Conservation (phyloP, 192 early-diverging fungal species). For the Lunasporangiospora selenospora region DNA sequence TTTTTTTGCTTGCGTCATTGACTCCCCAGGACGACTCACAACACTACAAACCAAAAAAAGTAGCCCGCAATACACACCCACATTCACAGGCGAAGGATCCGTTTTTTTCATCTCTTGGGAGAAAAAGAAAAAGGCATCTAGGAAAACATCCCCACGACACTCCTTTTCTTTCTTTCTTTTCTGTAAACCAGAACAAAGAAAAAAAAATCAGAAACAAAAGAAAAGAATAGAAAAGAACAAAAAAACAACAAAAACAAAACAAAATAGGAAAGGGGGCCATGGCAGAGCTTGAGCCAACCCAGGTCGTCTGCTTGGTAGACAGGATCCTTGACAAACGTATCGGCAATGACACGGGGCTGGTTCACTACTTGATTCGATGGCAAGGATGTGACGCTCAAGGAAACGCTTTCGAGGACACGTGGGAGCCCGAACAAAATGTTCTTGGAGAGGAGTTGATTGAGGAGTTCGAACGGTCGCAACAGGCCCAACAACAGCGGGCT, state of each 20-base stretch:
- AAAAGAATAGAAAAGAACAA: background rate
- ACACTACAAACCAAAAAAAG: no score
- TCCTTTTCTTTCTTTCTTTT: no score
- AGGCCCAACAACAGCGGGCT: slow-evolving; percentile 13
- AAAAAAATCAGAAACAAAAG: no score
- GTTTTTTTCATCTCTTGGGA: no score
- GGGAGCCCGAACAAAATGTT: slow-evolving; percentile 40
- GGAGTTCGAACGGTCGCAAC: slow-evolving; percentile 22
- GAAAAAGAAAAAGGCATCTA: no score
- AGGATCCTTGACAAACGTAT: slow-evolving; percentile 34
- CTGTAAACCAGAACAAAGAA: no score
- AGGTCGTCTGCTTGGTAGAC: slow-evolving; percentile 38
- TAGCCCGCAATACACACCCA: no score
- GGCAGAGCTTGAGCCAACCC: slow-evolving; percentile 17
- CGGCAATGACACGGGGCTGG: slow-evolving; percentile 18
- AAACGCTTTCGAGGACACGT: slow-evolving; percentile 27
- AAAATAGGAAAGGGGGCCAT: background rate
- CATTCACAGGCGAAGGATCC: no score
- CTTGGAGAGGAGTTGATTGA: slow-evolving; percentile 39
- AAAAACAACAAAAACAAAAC: background rate
- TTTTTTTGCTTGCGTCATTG: no score
- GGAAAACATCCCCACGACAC: no score
- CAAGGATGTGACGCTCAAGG: slow-evolving; percentile 29
- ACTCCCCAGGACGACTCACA: no score
- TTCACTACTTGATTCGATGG: slow-evolving; percentile 38